phyloP scores from a whole-genome alignment of 352 stramenopile species.

The Bremia lactucae region DNA sequence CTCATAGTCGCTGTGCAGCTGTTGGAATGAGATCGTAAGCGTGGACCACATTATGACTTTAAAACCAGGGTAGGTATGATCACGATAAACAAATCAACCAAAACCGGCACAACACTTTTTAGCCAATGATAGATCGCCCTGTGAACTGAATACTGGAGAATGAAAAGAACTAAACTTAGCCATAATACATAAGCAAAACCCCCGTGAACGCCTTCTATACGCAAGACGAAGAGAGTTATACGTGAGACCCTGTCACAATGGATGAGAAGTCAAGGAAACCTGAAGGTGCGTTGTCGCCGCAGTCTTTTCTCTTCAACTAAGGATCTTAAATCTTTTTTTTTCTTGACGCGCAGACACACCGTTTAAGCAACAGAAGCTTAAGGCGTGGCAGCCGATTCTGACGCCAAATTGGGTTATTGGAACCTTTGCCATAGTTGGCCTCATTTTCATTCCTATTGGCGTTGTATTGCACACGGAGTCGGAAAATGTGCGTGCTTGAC shows the following conservation, averaged over 20 bases:
- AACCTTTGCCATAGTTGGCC: slow-evolving; percentile 88
- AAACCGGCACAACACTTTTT: slow-evolving; percentile 5
- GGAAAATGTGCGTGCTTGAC: slow-evolving; percentile 52
- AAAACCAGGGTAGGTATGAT: not conserved
- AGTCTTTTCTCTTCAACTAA: not conserved
- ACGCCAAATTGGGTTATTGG: slow-evolving; percentile 94
- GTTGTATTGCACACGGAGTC: slow-evolving; percentile 80
- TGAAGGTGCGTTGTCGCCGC: slow-evolving; percentile 33
- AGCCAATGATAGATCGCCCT: not conserved
- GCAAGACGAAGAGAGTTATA: slow-evolving; percentile 17
- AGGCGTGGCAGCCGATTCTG: slow-evolving; percentile 94
- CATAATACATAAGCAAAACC: slow-evolving; percentile 18
- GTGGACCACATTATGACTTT: slow-evolving; percentile 7
- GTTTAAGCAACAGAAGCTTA: slow-evolving; percentile 86
- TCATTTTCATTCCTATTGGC: slow-evolving; percentile 93
- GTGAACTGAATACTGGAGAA: slow-evolving; percentile 13
- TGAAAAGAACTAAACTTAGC: too few species aligned
- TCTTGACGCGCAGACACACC: slow-evolving; percentile 47
- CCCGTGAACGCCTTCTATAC: slow-evolving; percentile 13
- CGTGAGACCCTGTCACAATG: slow-evolving; percentile 32
- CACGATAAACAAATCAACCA: slow-evolving; percentile 1
- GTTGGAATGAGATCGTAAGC: not conserved
- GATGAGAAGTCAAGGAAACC: slow-evolving; percentile 83
- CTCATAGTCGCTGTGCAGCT: slow-evolving; percentile 14
- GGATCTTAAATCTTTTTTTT: not conserved